These are phyloP conservation scores for Curvularia spicifera DNA, from an alignment of 2,329 filamentous ascomycete species.

Conservation along the genomic window DNA sequence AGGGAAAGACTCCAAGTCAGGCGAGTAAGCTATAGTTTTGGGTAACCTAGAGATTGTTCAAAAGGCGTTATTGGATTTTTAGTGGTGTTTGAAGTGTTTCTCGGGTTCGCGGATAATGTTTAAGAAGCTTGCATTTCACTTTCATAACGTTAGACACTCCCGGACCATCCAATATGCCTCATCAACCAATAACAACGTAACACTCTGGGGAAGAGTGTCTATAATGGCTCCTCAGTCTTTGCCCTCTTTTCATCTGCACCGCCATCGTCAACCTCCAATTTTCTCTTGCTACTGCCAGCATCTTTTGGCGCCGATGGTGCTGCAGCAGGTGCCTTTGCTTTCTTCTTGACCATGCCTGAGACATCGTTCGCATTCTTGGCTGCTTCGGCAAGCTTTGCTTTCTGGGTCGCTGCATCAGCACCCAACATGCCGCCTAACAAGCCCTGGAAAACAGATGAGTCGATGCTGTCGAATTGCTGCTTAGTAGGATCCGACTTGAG, in stretches of 20 bases:
- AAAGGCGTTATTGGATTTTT: not conserved
- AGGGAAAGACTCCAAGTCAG: conserved; percentile 36
- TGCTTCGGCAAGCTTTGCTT: conserved; percentile 72
- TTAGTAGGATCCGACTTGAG: conserved; percentile 66
- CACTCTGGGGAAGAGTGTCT: not conserved
- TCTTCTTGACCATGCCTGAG: conserved; percentile 74
- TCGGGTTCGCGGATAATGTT: not conserved
- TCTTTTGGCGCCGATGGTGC: conserved; percentile 13
- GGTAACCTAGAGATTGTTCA: not conserved
- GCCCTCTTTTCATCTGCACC: conserved; percentile 39
- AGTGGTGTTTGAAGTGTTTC: not conserved
- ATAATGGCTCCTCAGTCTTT: conserved; percentile 41
- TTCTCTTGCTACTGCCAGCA: conserved; percentile 39
- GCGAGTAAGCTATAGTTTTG: conserved; percentile 35
- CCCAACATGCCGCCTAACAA: conserved; percentile 70
- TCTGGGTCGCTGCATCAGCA: conserved; percentile 65
- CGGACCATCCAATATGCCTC: not conserved
- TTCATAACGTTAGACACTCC: not conserved
- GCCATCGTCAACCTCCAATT: conserved; percentile 38
- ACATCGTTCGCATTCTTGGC: conserved; percentile 77
- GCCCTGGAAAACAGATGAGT: conserved; percentile 60
- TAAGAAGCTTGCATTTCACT: not conserved
- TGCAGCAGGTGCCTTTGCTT: conserved; percentile 58
- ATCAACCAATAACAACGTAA: not conserved
- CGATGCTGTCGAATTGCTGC: conserved; percentile 49